These are phyloP conservation scores for Schoenoplectus tabernaemontani DNA, from an alignment of 202 grass and related monocot genomes.

Conservation along the genomic window DNA sequence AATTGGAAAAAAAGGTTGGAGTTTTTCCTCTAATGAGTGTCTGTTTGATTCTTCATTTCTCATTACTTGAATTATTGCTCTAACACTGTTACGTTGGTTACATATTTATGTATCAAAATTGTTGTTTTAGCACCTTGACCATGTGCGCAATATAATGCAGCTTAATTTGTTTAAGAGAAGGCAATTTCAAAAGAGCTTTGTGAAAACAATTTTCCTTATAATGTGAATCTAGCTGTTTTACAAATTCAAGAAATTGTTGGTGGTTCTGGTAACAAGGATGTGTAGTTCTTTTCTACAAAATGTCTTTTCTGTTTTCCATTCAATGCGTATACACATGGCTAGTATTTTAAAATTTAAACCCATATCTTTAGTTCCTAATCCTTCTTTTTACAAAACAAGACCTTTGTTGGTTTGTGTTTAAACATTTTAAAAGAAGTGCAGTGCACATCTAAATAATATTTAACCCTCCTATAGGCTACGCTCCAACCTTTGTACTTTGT, in stretches of 20 bases:
- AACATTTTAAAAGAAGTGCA: neutral
- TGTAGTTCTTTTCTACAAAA: neutral
- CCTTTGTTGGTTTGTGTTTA: conserved; percentile 6
- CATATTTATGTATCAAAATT: neutral
- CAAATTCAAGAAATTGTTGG: neutral
- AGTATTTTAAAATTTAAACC: conserved; percentile 16
- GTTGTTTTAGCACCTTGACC: no score
- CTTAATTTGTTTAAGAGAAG: no score
- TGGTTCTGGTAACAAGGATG: neutral
- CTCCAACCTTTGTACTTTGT: conserved; percentile 68
- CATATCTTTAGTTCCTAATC: neutral
- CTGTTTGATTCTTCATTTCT: neutral
- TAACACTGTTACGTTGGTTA: neutral
- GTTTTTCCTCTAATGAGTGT: neutral
- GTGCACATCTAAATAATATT: neutral
- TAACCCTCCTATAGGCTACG: conserved; percentile 41
- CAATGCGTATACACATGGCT: neutral
- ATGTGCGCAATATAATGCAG: neutral
- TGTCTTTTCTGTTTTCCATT: neutral
- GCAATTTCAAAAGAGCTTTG: neutral
- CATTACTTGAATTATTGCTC: neutral
- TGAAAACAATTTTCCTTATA: neutral
- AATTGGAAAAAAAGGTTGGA: neutral
- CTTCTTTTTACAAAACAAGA: neutral
- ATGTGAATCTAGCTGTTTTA: neutral